Evolutionary conservation across 805 yeast genomes (phyloP), one percentile per base, ranked within the genome.

Genomic region (Saitoella complicata): DNA sequence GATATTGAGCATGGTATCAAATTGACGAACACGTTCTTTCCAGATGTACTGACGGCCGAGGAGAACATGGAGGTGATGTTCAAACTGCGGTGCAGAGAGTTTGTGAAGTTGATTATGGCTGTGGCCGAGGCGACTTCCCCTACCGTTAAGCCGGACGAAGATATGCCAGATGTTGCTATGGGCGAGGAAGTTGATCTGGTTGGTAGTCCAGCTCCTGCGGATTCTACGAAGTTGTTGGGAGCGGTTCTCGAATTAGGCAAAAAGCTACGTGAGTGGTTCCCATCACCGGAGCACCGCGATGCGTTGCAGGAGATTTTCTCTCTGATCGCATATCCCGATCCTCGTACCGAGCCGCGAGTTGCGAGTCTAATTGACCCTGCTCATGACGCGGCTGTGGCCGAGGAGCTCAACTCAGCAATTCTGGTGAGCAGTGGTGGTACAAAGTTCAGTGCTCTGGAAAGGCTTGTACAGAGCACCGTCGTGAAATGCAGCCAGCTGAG

Each of bases 241-340:
- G 59, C 61, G 31, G 69, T 70, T 2, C 50, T 72, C 4, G 48
- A 50, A 31, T 66, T 55, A 48, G 74, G 75, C 4, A 66, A 65
- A 46, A 34, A 53, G 8, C 51, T 73, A 39, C 59, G 63, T 41
- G 45, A 51, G 3, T 47, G 56, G 30, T 70, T 59, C 46, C 54
- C 55, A 3, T 59, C 63, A n/a, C 50, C 58, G 3, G 54, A 54
- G n/a, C 62, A 64, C 37, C 62, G 59, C 32, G 58, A 60, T 6
- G 60, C 62, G 47, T 53, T 77, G 32, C 62, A 65, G 37, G 69
- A 71, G 38, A 62, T 75, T 0, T 71, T 74, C 6, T 62, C 73
- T 2, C 56, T 77, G 31, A 54, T 76, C 40, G 76, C 79, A 3
- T 76, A 69, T 49, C 67, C 68, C 7, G 63, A 74, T 43, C 78